These are phyloP conservation scores for Capsicum chinense DNA, from an alignment of 257 asterid species.

Conservation along the genomic window DNA sequence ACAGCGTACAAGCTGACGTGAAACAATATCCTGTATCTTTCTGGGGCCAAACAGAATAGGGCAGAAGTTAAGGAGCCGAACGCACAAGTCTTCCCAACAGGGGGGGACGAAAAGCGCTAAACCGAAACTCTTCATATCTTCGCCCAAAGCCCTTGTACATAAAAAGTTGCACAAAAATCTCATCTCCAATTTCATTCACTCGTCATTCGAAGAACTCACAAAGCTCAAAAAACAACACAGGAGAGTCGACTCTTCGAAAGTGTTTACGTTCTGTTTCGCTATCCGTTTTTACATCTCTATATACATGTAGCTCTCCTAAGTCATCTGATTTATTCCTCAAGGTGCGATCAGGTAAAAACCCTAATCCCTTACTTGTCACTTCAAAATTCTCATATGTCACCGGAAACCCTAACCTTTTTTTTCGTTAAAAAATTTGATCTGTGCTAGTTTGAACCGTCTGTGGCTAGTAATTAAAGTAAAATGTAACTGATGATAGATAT, in stretches of 20 bases:
- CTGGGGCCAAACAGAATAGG: neutral
- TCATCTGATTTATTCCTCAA: slow-evolving; percentile 11
- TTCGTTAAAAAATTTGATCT: neutral
- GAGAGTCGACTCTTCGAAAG: neutral
- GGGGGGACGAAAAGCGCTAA: neutral
- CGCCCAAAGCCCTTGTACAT: neutral
- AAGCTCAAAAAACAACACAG: neutral
- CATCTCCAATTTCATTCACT: neutral
- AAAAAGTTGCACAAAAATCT: neutral
- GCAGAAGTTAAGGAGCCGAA: neutral
- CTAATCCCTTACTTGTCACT: slow-evolving; percentile 19
- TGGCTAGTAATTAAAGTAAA: neutral
- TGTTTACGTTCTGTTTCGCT: neutral
- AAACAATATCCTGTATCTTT: neutral
- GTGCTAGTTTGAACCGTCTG: neutral
- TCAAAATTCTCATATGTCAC: neutral
- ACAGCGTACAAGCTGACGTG: too few species aligned
- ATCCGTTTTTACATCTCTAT: neutral
- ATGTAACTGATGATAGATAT: neutral
- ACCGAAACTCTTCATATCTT: neutral
- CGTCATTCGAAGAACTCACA: slow-evolving; percentile 10
- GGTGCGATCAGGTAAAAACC: slow-evolving; percentile 30
- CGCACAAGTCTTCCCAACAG: neutral
- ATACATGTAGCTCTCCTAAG: slow-evolving; percentile 11
- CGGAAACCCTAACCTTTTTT: neutral